phyloP scores from a whole-genome alignment of 2,329 filamentous ascomycete genomes.

The Pseudofabraea citricarpa region DNA sequence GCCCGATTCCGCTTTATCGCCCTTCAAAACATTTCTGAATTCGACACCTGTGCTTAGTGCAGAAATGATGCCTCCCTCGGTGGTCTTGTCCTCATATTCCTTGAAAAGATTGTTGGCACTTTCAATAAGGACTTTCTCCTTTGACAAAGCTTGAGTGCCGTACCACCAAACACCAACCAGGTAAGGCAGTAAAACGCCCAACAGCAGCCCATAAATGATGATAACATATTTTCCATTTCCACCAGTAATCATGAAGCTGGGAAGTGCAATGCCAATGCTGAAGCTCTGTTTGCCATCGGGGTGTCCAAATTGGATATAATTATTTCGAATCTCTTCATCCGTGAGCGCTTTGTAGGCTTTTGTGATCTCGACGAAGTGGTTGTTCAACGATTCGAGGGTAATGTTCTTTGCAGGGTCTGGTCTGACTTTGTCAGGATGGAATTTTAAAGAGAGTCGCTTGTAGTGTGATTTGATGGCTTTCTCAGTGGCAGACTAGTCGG shows the following conservation, averaged over 20 bases:
- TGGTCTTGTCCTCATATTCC: slow-evolving; percentile 81
- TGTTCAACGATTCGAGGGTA: slow-evolving; percentile 78
- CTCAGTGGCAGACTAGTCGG: slow-evolving; percentile 66
- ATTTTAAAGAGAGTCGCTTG: slow-evolving; percentile 77
- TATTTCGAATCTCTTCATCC: slow-evolving; percentile 94
- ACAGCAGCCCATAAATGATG: slow-evolving; percentile 78
- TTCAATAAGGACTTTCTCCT: slow-evolving; percentile 87
- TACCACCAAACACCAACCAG: slow-evolving; percentile 99
- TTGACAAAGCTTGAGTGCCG: slow-evolving; percentile 86
- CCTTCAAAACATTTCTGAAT: slow-evolving; percentile 70
- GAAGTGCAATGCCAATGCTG: slow-evolving; percentile 94
- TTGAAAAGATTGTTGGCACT: slow-evolving; percentile 93
- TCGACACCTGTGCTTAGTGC: slow-evolving; percentile 84
- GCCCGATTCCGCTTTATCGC: slow-evolving; percentile 73
- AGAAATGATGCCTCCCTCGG: slow-evolving; percentile 72
- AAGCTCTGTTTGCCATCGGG: slow-evolving; percentile 98
- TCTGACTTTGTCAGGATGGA: slow-evolving; percentile 88
- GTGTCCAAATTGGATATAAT: slow-evolving; percentile 93
- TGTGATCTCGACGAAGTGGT: slow-evolving; percentile 87
- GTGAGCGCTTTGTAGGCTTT: slow-evolving; percentile 98
- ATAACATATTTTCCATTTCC: slow-evolving; percentile 95
- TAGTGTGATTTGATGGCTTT: slow-evolving; percentile 91
- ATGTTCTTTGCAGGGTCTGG: slow-evolving; percentile 85
- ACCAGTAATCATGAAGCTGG: slow-evolving; percentile 86
- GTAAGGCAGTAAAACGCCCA: slow-evolving; percentile 88